phyloP scores from a whole-genome alignment of 805 yeast genomes.

The Pichia exigua region DNA sequence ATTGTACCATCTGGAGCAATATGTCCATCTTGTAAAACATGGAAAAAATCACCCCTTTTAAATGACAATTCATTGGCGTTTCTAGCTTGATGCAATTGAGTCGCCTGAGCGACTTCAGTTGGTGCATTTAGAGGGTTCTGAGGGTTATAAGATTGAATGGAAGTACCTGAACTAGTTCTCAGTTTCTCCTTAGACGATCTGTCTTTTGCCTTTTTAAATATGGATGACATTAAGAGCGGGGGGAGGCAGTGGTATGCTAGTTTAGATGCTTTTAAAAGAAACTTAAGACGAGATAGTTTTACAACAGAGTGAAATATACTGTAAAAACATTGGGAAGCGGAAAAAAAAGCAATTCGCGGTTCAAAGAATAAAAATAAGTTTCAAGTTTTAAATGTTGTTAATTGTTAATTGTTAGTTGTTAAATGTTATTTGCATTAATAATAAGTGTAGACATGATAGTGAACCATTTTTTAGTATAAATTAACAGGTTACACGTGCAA shows the following conservation, averaged over 20 bases:
- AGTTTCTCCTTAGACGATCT: constrained; percentile 26
- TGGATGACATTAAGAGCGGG: constrained; percentile 15
- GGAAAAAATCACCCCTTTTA: constrained; percentile 79
- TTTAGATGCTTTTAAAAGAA: too few relatives aligned
- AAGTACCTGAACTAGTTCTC: constrained; percentile 12
- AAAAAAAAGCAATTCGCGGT: too few relatives aligned
- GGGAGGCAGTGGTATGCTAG: too few relatives aligned
- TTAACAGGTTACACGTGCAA: neutral
- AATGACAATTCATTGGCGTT: constrained; percentile 77
- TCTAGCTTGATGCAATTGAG: constrained; percentile 68
- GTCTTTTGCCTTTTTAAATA: constrained; percentile 22
- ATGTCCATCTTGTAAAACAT: constrained; percentile 57
- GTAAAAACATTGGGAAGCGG: too few relatives aligned
- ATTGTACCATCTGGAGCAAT: constrained; percentile 37
- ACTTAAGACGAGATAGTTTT: too few relatives aligned
- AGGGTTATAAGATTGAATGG: constrained; percentile 1
- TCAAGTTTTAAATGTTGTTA: too few relatives aligned
- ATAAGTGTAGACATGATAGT: too few relatives aligned
- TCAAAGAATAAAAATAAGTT: too few relatives aligned
- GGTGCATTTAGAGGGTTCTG: constrained; percentile 41
- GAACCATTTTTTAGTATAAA: too few relatives aligned
- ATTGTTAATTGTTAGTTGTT: too few relatives aligned
- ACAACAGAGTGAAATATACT: too few relatives aligned
- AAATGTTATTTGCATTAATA: too few relatives aligned
- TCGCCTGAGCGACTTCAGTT: constrained; percentile 75